Base-by-base conservation (phyloP, 306 rosid genomes). In the Dalbergia oliveri region DNA sequence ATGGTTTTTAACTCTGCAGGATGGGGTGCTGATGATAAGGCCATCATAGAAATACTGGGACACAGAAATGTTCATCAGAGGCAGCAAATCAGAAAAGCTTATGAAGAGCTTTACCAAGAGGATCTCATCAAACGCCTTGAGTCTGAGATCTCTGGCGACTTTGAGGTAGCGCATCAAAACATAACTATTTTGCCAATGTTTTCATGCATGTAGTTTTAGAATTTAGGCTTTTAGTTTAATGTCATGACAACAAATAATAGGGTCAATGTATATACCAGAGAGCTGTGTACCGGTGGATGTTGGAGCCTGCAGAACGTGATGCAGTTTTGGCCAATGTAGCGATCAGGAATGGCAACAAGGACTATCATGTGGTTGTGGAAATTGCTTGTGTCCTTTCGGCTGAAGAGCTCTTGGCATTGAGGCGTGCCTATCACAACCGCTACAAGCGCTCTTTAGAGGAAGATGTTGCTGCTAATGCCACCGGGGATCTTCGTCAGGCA, bases 41-140 rank as follows among this genome's bases (percentile, higher is more conserved):
- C 88, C 5, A 73, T 91, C 4, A 84, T 93, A 72, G 33, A 82
- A 9, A 83, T 93, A 10, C 79, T 91, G 68, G 96, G 91, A 6
- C 90, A 88, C 37, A 91, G 96, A 89, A 90, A 88, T 80, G 86
- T 90, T 11, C 21, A 15, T 63, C 99, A 93, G 33, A 92, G 93
- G 76, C 88, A 86, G 79, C 86, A 87, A 69, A 91, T 95, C 64
- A 93, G 90, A 86, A 75, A 76, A n/a, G 88, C 92, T 73, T 95
- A 94, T 50, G 90, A 90, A 21, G 78, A 83, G 60, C 72, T 83
- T 26, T 91, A 68, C 63, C 73, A 89, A 39, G 98, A 95, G 79
- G 91, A 93, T 83, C 96, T 95, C 39, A 4, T 94, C 87, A 91
- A 88, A 77, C 95, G 97, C 64, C 92, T 94, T 10, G 97, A 94